phyloP scores from a whole-genome alignment of 768 basidiomycete genomes.

The Daedaleopsis nitida region DNA sequence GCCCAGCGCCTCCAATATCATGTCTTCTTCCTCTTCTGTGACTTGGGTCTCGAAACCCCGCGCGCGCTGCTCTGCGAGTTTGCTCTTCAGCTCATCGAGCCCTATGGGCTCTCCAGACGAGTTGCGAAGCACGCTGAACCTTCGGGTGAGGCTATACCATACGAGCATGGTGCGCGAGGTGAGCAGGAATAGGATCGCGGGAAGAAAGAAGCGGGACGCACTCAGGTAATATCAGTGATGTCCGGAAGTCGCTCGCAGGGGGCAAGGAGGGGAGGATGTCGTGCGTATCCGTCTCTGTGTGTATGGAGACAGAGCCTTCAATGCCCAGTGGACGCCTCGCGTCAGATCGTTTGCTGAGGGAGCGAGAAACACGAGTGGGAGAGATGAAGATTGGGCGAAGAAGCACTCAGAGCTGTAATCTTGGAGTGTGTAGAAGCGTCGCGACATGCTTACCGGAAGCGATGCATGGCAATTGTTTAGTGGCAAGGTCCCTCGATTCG shows the following conservation, averaged over 20 bases:
- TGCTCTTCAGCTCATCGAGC: conserved; percentile 62
- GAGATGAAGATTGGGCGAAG: conserved; percentile 7
- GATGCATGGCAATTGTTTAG: conserved; percentile 55
- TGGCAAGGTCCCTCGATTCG: conserved; percentile 22
- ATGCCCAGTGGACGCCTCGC: conserved; percentile 51
- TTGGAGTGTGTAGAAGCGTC: conserved; percentile 24
- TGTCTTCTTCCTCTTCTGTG: conserved; percentile 82
- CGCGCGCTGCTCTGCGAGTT: conserved; percentile 76
- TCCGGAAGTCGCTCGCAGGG: conserved; percentile 77
- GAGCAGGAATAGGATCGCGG: conserved; percentile 14
- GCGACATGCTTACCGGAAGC: conserved; percentile 69
- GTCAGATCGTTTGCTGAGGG: conserved; percentile 77
- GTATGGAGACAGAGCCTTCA: conserved; percentile 25
- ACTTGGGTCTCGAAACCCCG: conserved; percentile 68
- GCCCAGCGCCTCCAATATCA: conserved; percentile 76
- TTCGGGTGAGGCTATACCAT: conserved; percentile 67
- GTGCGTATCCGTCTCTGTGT: conserved; percentile 27
- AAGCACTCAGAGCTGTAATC: conserved; percentile 24
- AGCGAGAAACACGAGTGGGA: conserved; percentile 13
- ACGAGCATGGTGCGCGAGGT: conserved; percentile 22
- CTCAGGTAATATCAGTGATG: conserved; percentile 85
- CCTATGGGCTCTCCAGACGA: conserved; percentile 66
- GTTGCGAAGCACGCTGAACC: conserved; percentile 78
- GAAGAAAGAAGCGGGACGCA: conserved; percentile 43
- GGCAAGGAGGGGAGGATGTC: conserved; percentile 59